Evolutionary conservation across 163 green algal genomes (phyloP), one percentile per base, ranked within the genome.

Genomic region (Chlorella variabilis): DNA sequence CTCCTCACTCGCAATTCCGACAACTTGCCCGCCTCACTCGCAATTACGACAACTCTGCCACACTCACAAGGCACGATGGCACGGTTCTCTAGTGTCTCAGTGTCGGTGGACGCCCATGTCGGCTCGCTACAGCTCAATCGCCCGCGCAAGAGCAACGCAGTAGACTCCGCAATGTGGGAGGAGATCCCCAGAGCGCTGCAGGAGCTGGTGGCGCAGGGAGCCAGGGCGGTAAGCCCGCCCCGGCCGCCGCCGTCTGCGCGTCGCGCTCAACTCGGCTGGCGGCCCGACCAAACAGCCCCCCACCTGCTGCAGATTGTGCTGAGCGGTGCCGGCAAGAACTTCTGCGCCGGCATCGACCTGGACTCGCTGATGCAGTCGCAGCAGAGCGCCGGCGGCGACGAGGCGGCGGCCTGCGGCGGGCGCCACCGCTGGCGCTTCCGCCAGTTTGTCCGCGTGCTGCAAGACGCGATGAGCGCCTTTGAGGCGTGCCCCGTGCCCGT

Each of bases 291-390:
- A 0, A n/a, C 48, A 65, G 36, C 9, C 41, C 7, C 70, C 4
- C 54, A 21, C 36, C 29, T 11, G 70, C 45, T 73, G 34, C 90
- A 95, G 87, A 85, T 98, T 38, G 33, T 98, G 2, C 23, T 98
- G 0, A 73, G 48, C 3, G 95, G 88, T 3, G 82, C 86, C 34
- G 95, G 94, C 31, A 89, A 84, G 31, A 89, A 96, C 82, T 99
- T 98, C 78, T 98, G 94, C 85, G 87, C 91, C 2, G 96, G 96
- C 34, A 94, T 98, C 61, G 96, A 99, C 83, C 77, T 97, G 0
- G 76, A 59, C 11, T 90, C 84, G 38, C 78, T 97, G 25, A 82
- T 42, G 20, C 86, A 75, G 45, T 45, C 90, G 82, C 21, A 49
- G 59, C 20, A 20, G 13, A 4, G 25, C 2, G 21, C 49, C 27